phyloP scores from a whole-genome alignment of 371 early-diverging fungal genomes.

The Mortierella sp. region DNA sequence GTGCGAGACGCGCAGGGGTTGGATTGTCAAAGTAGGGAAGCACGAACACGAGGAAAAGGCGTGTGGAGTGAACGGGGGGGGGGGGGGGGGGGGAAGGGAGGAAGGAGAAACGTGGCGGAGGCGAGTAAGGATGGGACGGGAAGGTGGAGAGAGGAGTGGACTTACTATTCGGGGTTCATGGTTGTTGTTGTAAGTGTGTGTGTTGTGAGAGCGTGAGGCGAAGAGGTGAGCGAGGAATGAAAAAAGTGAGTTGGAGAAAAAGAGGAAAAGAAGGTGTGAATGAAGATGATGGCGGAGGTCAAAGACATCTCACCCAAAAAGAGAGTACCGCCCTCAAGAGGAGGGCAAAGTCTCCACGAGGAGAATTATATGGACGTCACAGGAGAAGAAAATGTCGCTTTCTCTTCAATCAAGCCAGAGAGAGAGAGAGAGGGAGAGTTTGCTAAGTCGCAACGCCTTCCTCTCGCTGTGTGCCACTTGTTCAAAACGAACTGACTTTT shows the following conservation, averaged over 20 bases:
- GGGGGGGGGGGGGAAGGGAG: no score
- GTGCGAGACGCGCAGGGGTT: neutral
- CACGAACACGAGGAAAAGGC: neutral
- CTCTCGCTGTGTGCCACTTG: neutral
- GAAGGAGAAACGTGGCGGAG: neutral
- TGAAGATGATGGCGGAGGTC: no score
- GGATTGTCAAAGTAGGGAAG: neutral
- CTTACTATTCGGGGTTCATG: slow-evolving; percentile 59
- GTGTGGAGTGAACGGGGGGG: neutral
- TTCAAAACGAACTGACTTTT: neutral
- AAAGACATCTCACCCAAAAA: no score
- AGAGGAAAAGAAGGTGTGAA: no score
- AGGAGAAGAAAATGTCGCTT: neutral
- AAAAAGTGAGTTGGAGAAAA: neutral
- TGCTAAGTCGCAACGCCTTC: neutral
- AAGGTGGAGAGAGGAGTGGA: neutral
- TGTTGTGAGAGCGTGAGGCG: neutral
- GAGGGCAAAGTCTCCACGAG: neutral
- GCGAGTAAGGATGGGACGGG: neutral
- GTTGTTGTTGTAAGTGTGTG: slow-evolving; percentile 1
- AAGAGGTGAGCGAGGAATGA: neutral
- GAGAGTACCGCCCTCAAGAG: neutral
- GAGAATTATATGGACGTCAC: neutral
- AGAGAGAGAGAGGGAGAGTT: neutral
- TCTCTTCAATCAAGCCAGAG: no score